Percentiles rank a stretch among this genome's conserved stretches.
Evolutionary conservation across 805 yeast genomes (phyloP).

Genomic region (Peterozyma xylosa): DNA sequence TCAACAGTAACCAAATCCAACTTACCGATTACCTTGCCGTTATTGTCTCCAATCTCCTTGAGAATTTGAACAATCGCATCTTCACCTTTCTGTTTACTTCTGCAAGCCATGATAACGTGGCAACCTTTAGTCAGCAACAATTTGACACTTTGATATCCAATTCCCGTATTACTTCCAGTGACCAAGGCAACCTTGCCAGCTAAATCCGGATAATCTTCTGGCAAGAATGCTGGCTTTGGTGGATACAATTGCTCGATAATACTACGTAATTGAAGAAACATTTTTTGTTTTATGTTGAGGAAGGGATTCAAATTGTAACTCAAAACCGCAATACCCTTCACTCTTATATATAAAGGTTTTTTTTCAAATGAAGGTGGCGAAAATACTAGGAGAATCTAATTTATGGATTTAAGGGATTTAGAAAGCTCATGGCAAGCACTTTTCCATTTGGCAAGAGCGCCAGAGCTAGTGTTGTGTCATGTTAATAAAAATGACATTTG

Average conservation of each 20-base stretch:
- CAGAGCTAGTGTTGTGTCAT: too few relatives aligned
- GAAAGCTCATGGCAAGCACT: too few relatives aligned
- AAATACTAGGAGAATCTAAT: too few relatives aligned
- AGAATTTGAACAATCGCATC: constrained; percentile 20
- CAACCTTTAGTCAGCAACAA: constrained; percentile 24
- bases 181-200: constrained; percentile 21
- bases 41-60: constrained; percentile 10
- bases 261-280: too few relatives aligned
- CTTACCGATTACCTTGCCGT: constrained; percentile 13
- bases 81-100: constrained; percentile 24
- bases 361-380: too few relatives aligned
- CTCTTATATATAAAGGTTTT: too few relatives aligned
- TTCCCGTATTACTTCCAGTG: constrained; percentile 27
- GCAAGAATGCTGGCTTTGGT: constrained; percentile 16
- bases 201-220: constrained; percentile 26
- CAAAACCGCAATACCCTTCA: too few relatives aligned
- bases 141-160: constrained; percentile 25
- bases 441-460: too few relatives aligned
- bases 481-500: too few relatives aligned
- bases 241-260: constrained; percentile 2
- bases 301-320: too few relatives aligned
- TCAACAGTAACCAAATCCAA: constrained; percentile 22
- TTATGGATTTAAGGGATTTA: too few relatives aligned
- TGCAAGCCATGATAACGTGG: constrained; percentile 27
- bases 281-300: too few relatives aligned